Evolutionary conservation across 1,139 yeast species (phyloP).

Genomic region (Scheffersomyces titani): DNA sequence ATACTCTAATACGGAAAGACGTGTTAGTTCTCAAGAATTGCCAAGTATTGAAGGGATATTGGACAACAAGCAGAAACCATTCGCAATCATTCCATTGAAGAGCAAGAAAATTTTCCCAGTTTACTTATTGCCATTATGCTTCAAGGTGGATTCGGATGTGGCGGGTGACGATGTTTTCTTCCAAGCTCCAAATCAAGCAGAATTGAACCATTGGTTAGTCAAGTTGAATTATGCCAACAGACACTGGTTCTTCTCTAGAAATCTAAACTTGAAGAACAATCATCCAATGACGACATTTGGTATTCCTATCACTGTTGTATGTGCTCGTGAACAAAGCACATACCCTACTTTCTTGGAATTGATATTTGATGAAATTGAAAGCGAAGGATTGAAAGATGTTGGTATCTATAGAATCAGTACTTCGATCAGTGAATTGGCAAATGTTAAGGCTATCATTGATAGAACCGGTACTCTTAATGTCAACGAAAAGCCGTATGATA

Average conservation of each 20-base stretch:
- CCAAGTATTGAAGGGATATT: constrained; percentile 51
- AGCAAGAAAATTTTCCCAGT: constrained; percentile 55
- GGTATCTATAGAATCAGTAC: constrained; percentile 94
- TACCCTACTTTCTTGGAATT: constrained; percentile 69
- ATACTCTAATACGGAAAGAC: constrained; percentile 39
- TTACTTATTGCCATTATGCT: constrained; percentile 52
- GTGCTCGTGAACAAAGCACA: constrained; percentile 63
- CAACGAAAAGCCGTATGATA: constrained; percentile 71
- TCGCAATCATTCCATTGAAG: constrained; percentile 56
- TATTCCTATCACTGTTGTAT: constrained; percentile 76
- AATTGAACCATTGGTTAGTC: constrained; percentile 76
- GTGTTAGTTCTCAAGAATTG: constrained; percentile 55
- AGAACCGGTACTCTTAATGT: constrained; percentile 60
- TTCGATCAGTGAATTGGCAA: constrained; percentile 74
- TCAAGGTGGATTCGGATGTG: constrained; percentile 59
- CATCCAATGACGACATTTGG: constrained; percentile 68
- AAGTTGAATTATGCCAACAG: constrained; percentile 49
- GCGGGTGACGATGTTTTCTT: constrained; percentile 60
- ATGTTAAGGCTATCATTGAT: constrained; percentile 74
- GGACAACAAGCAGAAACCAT: constrained; percentile 56
- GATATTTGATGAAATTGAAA: constrained; percentile 73
- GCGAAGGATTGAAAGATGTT: constrained; percentile 83
- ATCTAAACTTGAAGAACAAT: constrained; percentile 32
- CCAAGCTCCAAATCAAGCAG: constrained; percentile 67
- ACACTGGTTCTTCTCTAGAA: constrained; percentile 56